Evolutionary conservation across 2,329 filamentous ascomycete genomes (phyloP).

Genomic region (Ophiocordyceps sinensis): DNA sequence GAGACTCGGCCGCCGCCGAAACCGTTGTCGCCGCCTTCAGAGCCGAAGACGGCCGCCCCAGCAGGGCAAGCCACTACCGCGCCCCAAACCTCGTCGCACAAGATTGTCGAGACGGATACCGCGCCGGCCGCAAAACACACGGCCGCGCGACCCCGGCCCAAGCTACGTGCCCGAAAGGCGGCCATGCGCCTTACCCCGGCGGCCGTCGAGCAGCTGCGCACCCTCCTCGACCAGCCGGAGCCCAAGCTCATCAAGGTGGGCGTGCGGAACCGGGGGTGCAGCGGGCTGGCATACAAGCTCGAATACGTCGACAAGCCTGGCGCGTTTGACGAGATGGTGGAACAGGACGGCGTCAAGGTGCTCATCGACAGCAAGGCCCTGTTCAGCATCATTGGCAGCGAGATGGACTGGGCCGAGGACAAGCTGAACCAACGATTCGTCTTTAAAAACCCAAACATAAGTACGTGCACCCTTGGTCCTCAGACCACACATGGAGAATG

Average conservation of each 20-base stretch:
- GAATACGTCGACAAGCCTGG: slow-evolving; percentile 91
- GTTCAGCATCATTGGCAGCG: slow-evolving; percentile 94
- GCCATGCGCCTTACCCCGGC: slow-evolving; percentile 73
- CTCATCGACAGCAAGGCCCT: slow-evolving; percentile 94
- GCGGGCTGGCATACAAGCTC: slow-evolving; percentile 80
- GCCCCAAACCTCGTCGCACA: slow-evolving; percentile 3
- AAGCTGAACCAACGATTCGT: slow-evolving; percentile 86
- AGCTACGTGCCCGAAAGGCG: slow-evolving; percentile 59
- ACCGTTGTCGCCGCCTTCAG: slow-evolving; percentile 3
- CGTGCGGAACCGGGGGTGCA: slow-evolving; percentile 88
- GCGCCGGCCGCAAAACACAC: slow-evolving; percentile 52
- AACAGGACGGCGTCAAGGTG: slow-evolving; percentile 92
- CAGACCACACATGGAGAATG: background rate
- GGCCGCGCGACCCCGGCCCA: slow-evolving; percentile 22
- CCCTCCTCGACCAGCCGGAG: slow-evolving; percentile 68
- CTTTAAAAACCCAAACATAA: slow-evolving; percentile 96
- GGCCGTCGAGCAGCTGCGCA: slow-evolving; percentile 65
- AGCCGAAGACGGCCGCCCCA: slow-evolving; percentile 8
- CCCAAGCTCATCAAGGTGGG: slow-evolving; percentile 91
- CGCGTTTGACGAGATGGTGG: slow-evolving; percentile 78
- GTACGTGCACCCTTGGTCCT: slow-evolving; percentile 36
- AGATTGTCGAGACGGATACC: slow-evolving; percentile 32
- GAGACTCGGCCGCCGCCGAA: slow-evolving; percentile 32
- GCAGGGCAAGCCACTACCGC: slow-evolving; percentile 1
- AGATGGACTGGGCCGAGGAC: slow-evolving; percentile 98